These are phyloP conservation scores for Penicillium decumbens DNA, from an alignment of 2,329 filamentous ascomycete genomes.

Conservation along the genomic window DNA sequence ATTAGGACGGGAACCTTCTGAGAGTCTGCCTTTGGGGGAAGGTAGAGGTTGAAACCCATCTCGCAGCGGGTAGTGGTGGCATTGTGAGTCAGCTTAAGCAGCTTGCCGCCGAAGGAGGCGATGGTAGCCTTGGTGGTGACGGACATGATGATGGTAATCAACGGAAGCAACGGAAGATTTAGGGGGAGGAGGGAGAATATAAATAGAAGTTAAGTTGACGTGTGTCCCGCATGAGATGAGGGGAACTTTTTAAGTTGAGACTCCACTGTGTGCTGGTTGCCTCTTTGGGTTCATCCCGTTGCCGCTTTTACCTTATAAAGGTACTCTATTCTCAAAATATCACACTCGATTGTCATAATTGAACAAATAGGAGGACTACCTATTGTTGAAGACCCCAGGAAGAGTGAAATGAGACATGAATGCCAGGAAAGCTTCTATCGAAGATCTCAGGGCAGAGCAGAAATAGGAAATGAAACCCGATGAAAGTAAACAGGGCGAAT, in stretches of 20 bases:
- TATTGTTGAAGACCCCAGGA: background rate
- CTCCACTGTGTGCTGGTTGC: slow-evolving; percentile 12
- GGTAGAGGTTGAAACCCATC: slow-evolving; percentile 90
- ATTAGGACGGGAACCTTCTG: slow-evolving; percentile 77
- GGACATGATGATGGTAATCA: slow-evolving; percentile 53
- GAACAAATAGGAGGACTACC: background rate
- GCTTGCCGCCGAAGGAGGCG: slow-evolving; percentile 85
- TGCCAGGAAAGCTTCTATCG: no score
- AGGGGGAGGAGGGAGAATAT: slow-evolving; percentile 1
- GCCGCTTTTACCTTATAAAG: slow-evolving; percentile 2
- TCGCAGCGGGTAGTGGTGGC: slow-evolving; percentile 73
- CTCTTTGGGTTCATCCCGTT: background rate
- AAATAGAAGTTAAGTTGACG: slow-evolving; percentile 12
- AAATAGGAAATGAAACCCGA: background rate
- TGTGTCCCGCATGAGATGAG: slow-evolving; percentile 29
- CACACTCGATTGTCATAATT: background rate
- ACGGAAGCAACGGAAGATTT: no score
- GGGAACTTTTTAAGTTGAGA: background rate
- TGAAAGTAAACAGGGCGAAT: slow-evolving; percentile 6
- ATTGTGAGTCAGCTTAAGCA: slow-evolving; percentile 87
- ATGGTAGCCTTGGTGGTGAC: slow-evolving; percentile 89
- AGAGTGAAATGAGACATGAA: background rate
- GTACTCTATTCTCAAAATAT: background rate
- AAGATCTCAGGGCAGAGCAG: no score
- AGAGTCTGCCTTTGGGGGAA: slow-evolving; percentile 66